Percentiles rank a stretch among this genome's conserved stretches.
These are phyloP conservation scores for Boletus rubescentipes DNA, from an alignment of 768 basidiomycete genomes.

Conservation along the genomic window DNA sequence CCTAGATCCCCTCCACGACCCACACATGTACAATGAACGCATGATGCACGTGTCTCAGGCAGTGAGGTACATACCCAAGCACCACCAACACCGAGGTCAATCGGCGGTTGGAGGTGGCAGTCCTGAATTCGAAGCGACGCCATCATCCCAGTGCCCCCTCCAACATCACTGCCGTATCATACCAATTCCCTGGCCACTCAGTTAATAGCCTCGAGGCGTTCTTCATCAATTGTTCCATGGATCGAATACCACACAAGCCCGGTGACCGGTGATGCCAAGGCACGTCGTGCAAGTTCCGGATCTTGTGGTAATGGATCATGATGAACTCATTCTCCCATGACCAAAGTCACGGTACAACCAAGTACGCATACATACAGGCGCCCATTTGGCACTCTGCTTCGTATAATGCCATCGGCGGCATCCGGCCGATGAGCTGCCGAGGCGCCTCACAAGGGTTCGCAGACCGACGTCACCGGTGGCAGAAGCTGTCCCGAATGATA, in stretches of 20 bases:
- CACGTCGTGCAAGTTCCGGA: slow-evolving; percentile 2
- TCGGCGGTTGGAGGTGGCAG: no score
- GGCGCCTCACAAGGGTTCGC: not conserved
- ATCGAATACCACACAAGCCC: no score
- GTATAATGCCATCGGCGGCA: not conserved
- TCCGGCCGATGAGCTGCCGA: slow-evolving; percentile 1
- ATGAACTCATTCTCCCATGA: not conserved
- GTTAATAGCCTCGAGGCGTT: no score
- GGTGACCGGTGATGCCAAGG: no score
- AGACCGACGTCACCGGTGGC: not conserved
- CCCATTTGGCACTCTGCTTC: not conserved
- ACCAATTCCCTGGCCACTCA: no score
- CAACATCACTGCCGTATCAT: no score
- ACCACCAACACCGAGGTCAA: not conserved
- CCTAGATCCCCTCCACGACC: slow-evolving; percentile 9
- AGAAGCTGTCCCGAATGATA: no score
- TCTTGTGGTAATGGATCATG: not conserved
- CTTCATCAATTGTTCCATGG: not conserved
- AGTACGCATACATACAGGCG: not conserved
- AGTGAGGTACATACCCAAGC: slow-evolving; percentile 1
- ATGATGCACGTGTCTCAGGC: slow-evolving; percentile 9
- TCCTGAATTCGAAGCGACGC: no score
- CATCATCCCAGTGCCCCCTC: no score
- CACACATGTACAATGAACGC: not conserved
- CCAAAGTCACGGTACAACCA: not conserved